Percentiles rank a stretch among this genome's conserved stretches.
Conservation (phyloP, 495 filamentous ascomycete species). For the Hyaloscypha variabilis region DNA sequence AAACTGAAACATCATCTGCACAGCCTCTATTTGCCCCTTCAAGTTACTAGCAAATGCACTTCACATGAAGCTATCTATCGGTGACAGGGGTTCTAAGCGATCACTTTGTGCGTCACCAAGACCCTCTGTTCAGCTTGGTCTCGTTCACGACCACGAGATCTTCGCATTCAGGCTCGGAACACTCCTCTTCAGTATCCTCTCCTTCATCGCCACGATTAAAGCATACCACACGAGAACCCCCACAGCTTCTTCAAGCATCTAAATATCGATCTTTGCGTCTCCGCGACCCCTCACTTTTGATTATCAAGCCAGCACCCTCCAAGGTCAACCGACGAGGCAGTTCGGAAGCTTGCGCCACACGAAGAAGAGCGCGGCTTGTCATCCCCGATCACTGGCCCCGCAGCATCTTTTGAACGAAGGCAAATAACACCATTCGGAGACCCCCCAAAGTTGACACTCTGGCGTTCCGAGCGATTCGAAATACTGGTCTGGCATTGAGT, state of each 20-base stretch:
- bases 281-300: constrained; percentile 12
- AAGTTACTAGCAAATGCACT: background rate
- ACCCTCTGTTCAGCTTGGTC: background rate
- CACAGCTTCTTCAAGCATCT: background rate
- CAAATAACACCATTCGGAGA: background rate
- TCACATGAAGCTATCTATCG: background rate
- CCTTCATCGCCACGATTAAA: background rate
- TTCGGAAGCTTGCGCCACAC: constrained; percentile 23
- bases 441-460: constrained; percentile 34
- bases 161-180: background rate
- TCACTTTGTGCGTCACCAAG: constrained; percentile 11
- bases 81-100: constrained; percentile 5
- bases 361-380: constrained; percentile 10
- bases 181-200: background rate
- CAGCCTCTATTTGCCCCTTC: constrained; percentile 3
- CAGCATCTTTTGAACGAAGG: constrained; percentile 7
- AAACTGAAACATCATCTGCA: constrained; percentile 4
- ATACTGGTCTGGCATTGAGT: constrained; percentile 49
- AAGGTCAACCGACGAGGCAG: constrained; percentile 17
- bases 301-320: constrained; percentile 4
- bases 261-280: background rate
- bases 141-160: constrained; percentile 2
- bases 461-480: constrained; percentile 50
- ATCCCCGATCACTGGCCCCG: background rate
- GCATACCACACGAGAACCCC: background rate